Base-by-base conservation (phyloP, 2,329 filamentous ascomycete genomes). In the Monilinia polystroma region DNA sequence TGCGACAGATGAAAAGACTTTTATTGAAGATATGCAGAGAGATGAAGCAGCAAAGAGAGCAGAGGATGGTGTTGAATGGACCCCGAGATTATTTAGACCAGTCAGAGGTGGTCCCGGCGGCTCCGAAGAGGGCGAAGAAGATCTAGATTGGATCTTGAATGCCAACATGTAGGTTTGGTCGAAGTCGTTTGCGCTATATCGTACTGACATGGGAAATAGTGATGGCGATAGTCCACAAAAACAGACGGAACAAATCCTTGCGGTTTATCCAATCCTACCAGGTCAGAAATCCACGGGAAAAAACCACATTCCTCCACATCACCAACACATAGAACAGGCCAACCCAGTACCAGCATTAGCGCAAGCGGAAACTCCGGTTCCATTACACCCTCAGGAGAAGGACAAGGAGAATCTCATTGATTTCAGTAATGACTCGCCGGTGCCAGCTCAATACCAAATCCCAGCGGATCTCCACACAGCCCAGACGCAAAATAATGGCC, bases 1-100 rank as follows among this genome's bases (percentile, higher is more conserved):
- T 11, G 95, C 95, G 4, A 99, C 95, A 0, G 91, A 95, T 70
- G 94, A 97, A 76, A 99, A 99, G 81, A 93, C 91, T n/a, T 91
- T 90, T 77, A 92, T 99, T 68, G 95, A 99, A 77, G 94, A 98
- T 74, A 88, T 86, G 75, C 95, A 99, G 78, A 86, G 95, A 74
- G 89, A 93, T 70, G 94, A 97, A 75, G 93, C 95, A 2, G 90
- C 93, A 23, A 87, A 87, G 74, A 85, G 95, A 73, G 85, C 85
- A 43, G 89, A 93, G 58, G 88, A 93, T 14, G 90, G 90, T 16
- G 81, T 93, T 10, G 92, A 96, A 70, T 99, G 95, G 95, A 86
- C 88, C 45, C 94, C 95, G 0, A 87, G 88, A 70, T 84, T 98
- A 16, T 99, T 99, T 82, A 86, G 93, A 68, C 80, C 81, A 58